Evolutionary conservation across 2,329 filamentous ascomycete genomes (phyloP), one percentile per base, ranked within the genome.

Genomic region (Phialemonium atrogriseum): DNA sequence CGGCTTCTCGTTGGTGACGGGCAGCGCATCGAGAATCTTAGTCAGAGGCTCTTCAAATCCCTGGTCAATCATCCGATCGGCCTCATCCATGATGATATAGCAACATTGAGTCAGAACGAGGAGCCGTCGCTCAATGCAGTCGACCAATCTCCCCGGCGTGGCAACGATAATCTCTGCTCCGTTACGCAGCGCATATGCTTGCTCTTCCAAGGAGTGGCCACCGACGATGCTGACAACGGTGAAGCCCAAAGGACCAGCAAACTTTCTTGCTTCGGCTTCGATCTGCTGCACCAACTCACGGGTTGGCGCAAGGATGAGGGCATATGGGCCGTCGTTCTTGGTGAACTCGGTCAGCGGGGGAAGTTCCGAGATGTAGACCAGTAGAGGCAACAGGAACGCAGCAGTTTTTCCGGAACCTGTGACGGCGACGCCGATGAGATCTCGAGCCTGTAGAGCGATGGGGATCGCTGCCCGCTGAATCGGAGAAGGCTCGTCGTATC

Each of bases 71-170:
- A 98, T 98, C 34, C 89, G 84, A 61, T 98, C 91, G 22, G 91
- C 91, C 71, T 98, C 91, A 56, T 98, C 91, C 89, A 98, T 95
- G 59, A 98, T 94, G 35, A 96, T 76, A 60, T 96, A 96, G 62
- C 88, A 94, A 58, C 91, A 96, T 59, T 96, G 91, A n/a, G 79
- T 80, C 28, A 96, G 73, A 2, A 98, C 89, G 2, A 96, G 70
- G 18, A 96, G 77, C 20, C 89, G 80, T 12, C 91, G 76, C 58
- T 98, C 91, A 46, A 98, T 91, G 58, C 88, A 96, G 63, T 98
- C 91, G 7, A 96, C 84, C 1, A 98, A 73, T 70, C 91, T 88
- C 62, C 91, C 91, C 0, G 91, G 91, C 0, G 91, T 98, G n/a
- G 91, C 91, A 44, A 98, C 94, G 49, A 98, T 84, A 45, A 98